Evolutionary conservation across 2,329 filamentous ascomycete genomes (phyloP).

Genomic region (Ampelomyces quisqualis): DNA sequence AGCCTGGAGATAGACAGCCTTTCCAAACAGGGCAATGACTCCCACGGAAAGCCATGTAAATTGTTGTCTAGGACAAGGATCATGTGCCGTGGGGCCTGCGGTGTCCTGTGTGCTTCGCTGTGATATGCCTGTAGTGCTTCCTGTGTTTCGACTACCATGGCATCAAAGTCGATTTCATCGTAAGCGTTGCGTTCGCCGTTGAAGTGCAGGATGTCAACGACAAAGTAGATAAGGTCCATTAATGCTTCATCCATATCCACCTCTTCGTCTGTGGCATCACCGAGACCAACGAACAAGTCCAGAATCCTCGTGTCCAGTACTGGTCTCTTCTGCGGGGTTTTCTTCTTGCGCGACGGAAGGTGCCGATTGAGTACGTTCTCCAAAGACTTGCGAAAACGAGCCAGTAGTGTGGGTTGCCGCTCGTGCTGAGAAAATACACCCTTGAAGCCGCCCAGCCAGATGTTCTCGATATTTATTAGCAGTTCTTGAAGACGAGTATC

Average conservation of each 20-base stretch:
- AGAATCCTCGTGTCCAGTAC: constrained; percentile 68
- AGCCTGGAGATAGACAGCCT: constrained; percentile 79
- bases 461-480: constrained; percentile 80
- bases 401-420: constrained; percentile 63
- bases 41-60: constrained; percentile 91
- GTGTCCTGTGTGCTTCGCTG: constrained; percentile 46
- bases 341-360: constrained; percentile 76
- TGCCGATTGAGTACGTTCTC: constrained; percentile 78
- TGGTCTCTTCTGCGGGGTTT: constrained; percentile 51
- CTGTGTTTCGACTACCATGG: constrained; percentile 82
- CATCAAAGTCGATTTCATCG: constrained; percentile 95
- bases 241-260: constrained; percentile 81
- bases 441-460: constrained; percentile 93
- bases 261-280: constrained; percentile 66
- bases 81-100: constrained; percentile 61
- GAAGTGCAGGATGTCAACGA: constrained; percentile 94
- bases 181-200: constrained; percentile 95
- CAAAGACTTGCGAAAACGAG: constrained; percentile 75
- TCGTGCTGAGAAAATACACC: constrained; percentile 83
- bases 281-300: constrained; percentile 85
- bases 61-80: constrained; percentile 90
- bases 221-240: constrained; percentile 92
- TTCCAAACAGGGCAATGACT: constrained; percentile 84
- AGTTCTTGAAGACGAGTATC: constrained; percentile 76
- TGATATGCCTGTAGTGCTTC: constrained; percentile 84